These are phyloP conservation scores for Phytophthora pisi DNA, from an alignment of 352 stramenopile genomes.

Conservation along the genomic window DNA sequence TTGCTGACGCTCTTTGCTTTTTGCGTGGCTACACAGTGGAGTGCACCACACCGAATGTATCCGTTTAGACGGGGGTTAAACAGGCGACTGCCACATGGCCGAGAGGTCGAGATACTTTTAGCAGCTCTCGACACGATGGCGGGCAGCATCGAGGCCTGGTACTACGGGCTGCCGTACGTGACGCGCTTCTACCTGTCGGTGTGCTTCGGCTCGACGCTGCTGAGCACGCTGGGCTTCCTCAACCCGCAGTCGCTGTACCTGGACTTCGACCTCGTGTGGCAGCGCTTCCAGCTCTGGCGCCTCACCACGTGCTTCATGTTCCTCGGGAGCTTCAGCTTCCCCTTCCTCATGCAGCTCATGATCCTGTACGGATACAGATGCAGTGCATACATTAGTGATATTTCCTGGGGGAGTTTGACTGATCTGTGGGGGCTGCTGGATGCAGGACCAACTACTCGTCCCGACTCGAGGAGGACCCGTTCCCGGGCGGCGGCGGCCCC, in stretches of 20 bases:
- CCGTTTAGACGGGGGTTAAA: neutral
- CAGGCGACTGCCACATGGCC: slow-evolving; percentile 11
- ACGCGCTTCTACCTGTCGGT: slow-evolving; percentile 87
- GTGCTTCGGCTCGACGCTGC: slow-evolving; percentile 82
- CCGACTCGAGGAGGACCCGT: slow-evolving; percentile 85
- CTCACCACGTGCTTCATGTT: slow-evolving; percentile 90
- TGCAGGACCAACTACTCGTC: slow-evolving; percentile 83
- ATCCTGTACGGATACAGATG: slow-evolving; percentile 65
- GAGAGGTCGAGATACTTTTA: neutral
- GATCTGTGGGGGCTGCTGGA: neutral
- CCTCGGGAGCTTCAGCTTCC: slow-evolving; percentile 88
- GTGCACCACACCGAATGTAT: neutral
- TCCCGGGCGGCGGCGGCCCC: slow-evolving; percentile 75
- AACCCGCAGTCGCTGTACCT: slow-evolving; percentile 86
- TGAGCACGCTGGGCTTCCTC: slow-evolving; percentile 80
- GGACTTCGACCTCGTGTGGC: slow-evolving; percentile 86
- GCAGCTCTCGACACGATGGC: slow-evolving; percentile 44
- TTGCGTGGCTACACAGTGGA: neutral
- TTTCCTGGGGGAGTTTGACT: neutral
- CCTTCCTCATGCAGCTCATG: slow-evolving; percentile 92
- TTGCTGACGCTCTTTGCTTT: neutral
- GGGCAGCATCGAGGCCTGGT: slow-evolving; percentile 83
- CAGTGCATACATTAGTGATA: no score
- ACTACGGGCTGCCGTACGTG: slow-evolving; percentile 84
- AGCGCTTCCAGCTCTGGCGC: slow-evolving; percentile 90